Base-by-base conservation (phyloP, 2,329 filamentous ascomycete genomes). In the Thielaviopsis euricoi region DNA sequence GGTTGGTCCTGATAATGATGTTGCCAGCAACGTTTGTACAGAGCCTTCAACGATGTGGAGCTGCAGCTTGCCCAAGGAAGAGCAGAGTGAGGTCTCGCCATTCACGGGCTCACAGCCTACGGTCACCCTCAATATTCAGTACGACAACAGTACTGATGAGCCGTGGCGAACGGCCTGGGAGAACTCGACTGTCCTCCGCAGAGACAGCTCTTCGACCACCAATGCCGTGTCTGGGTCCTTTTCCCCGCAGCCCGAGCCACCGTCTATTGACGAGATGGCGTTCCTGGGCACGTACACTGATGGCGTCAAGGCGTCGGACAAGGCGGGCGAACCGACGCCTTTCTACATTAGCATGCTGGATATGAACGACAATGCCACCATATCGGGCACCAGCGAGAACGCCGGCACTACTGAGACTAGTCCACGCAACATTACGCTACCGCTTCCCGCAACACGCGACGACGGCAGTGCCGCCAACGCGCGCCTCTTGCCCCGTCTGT, bases 201-300 rank as follows among this genome's bases (percentile, higher is more conserved):
- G 56, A 6, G 17, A 29, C 40, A 17, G 12, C 17, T 6, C 21
- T n/a, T 58, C 43, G 13, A 1, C n/a, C 12, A 46, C 48, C 22
- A 43, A 33, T n/a, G 22, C 52, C 25, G 25, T 26, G 7, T 26
- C 29, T 10, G 12, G 7, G 1, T 37, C 49, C 9, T 61, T 62
- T 48, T 56, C 69, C 1, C 73, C 85, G 0, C 69, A 73, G 1
- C 85, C 85, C 0, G 64, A 72, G 1, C 74, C 82, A 3, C 83
- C 85, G 0, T 71, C 70, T n/a, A 73, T 80, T 25, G 73, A 80
- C 46, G 90, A 97, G 60, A 85, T 88, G 69, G 78, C 73, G 61
- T 95, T 96, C 65, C 70, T 96, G 7, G 89, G 90, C 4, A 87
- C 89, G 66, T 90, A 87, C 0, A 95, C 89, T 0, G 91, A 97